Evolutionary conservation across 2,329 filamentous ascomycete genomes (phyloP).

Genomic region (Stachybotrys echinatus): DNA sequence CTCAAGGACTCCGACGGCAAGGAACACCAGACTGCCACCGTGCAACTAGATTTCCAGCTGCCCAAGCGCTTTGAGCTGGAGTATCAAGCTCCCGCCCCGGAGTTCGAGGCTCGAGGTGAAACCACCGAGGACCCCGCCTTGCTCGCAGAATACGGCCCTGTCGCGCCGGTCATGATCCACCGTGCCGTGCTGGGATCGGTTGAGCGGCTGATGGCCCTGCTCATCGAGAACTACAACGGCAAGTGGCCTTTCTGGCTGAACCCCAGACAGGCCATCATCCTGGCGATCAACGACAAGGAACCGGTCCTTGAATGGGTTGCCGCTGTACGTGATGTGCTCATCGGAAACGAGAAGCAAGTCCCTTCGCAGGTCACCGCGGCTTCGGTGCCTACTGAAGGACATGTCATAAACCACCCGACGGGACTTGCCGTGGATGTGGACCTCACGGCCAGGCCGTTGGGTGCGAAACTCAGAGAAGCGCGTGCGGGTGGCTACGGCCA

Average conservation of each 20-base stretch:
- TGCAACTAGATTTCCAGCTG: slow-evolving; percentile 86
- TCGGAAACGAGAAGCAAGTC: slow-evolving; percentile 34
- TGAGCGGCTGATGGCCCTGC: slow-evolving; percentile 76
- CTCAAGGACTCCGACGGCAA: slow-evolving; percentile 75
- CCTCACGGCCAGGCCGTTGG: slow-evolving; percentile 53
- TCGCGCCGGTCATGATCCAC: slow-evolving; percentile 74
- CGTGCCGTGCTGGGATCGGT: slow-evolving; percentile 80
- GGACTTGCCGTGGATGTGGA: slow-evolving; percentile 67
- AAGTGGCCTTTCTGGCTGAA: slow-evolving; percentile 87
- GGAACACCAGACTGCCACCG: slow-evolving; percentile 82
- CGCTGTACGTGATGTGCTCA: slow-evolving; percentile 42
- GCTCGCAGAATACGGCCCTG: slow-evolving; percentile 49
- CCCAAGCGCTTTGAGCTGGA: slow-evolving; percentile 75
- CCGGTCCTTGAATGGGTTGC: slow-evolving; percentile 46
- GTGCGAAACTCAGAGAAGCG: slow-evolving; percentile 69
- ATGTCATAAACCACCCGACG: slow-evolving; percentile 49
- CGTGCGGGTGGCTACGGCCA: slow-evolving; percentile 66
- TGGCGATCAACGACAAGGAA: slow-evolving; percentile 63
- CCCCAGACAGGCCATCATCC: slow-evolving; percentile 68
- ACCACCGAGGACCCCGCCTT: slow-evolving; percentile 42
- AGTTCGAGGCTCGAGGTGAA: slow-evolving; percentile 50
- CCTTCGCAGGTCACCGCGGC: slow-evolving; percentile 24
- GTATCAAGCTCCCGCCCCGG: slow-evolving; percentile 66
- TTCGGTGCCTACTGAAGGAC: slow-evolving; percentile 21
- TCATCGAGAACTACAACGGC: slow-evolving; percentile 79